These are phyloP conservation scores for Croton setiger DNA, from an alignment of 441 rosid species.

Conservation along the genomic window DNA sequence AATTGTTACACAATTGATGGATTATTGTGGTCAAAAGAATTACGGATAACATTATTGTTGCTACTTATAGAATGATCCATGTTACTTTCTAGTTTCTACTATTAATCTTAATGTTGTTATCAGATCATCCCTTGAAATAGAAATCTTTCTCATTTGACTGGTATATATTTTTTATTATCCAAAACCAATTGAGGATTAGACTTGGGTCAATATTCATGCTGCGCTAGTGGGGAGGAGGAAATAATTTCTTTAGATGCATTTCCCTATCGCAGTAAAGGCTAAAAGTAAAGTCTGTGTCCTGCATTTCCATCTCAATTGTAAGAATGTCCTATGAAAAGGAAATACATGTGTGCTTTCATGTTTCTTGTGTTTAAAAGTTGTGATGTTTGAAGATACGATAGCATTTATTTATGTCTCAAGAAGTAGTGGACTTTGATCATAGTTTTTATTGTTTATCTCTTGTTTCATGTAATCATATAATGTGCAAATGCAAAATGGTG, in stretches of 20 bases:
- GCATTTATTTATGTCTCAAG: neutral
- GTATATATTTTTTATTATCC: neutral
- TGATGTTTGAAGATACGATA: neutral
- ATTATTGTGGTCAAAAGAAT: neutral
- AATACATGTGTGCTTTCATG: neutral
- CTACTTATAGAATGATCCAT: neutral
- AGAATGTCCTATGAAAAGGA: neutral
- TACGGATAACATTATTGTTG: neutral
- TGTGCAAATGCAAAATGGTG: neutral
- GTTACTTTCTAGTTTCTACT: neutral
- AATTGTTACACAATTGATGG: neutral
- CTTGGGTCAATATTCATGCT: neutral
- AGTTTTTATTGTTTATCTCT: neutral
- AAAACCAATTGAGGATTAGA: neutral
- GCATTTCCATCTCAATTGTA: neutral
- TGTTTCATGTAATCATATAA: neutral
- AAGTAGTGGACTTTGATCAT: neutral
- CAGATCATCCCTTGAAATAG: neutral
- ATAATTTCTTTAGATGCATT: neutral
- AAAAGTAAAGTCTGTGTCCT: neutral
- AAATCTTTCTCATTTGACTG: neutral
- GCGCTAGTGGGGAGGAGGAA: neutral
- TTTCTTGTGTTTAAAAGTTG: neutral
- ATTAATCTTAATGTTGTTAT: neutral
- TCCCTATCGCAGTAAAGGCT: neutral